Base-by-base conservation (phyloP, 805 yeast species). In the Yarrowia osloensis region DNA sequence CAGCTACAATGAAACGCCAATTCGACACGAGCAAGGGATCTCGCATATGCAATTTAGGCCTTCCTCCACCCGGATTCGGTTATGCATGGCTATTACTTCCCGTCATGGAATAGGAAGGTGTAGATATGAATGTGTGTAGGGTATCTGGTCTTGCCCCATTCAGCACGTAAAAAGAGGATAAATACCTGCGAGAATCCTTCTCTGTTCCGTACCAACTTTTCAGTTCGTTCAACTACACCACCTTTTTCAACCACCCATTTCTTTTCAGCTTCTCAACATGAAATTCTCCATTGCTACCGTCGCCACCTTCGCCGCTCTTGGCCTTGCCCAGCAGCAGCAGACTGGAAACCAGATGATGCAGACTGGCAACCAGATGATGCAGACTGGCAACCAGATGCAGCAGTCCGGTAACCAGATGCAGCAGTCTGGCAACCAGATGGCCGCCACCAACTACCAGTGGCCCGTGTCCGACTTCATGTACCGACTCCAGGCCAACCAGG, bases 251-350 rank as follows among this genome's bases (percentile, higher is more conserved):
- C 57, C 40, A 19, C 55, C 33, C 9, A n/a, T 29, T 47, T 39
- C 42, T 29, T 46, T 50, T 50, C 57, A 50, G 57, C 28, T 50
- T 50, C 57, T 50, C 57, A 50, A 19, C 11, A 50, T 50, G 57
- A 50, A 31, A 50, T 50, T 50, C 57, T 50, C 57, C 19, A 29
- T 50, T 29, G 40, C 57, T 19, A 50, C 57, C 57, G 15, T 50
- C 8, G 40, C 28, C 40, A 50, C 55, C 55, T 28, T 49, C 19
- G 55, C 55, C 37, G 55, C 57, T 50, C 57, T 50, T 13, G 57
- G 40, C 57, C 28, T 50, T 31, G 57, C 57, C 57, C 57, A 50
- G 57, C 31, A 49, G 21, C 22, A 28, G 31, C 52, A 47, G 35
- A 28, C 35, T 12, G 47, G 47, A 12, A 21, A 40, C 49, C 49